Evolutionary conservation across 306 rosid genomes (phyloP).

Genomic region (Carpinus fangiana): DNA sequence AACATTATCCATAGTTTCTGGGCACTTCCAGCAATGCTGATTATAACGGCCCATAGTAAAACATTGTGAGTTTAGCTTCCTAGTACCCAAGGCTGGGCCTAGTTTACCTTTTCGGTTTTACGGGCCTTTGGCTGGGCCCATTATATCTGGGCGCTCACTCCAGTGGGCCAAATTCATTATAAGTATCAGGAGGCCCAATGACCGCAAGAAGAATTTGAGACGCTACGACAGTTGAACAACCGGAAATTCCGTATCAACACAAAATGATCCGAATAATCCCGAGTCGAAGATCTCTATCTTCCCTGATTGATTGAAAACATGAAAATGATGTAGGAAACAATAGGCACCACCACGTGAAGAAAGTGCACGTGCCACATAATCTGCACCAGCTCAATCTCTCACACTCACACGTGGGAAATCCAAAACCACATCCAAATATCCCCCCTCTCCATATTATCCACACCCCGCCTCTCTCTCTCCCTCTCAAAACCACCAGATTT

Average conservation of each 20-base stretch:
- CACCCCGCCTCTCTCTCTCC: constrained; percentile 22
- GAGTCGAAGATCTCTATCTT: background rate
- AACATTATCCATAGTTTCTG: no score
- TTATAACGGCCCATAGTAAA: no score
- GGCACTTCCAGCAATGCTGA: no score
- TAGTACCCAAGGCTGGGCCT: no score
- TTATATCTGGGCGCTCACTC: no score
- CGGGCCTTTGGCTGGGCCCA: no score
- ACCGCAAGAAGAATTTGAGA: no score
- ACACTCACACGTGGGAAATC: constrained; percentile 52
- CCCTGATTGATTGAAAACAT: background rate
- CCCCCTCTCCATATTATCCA: constrained; percentile 52
- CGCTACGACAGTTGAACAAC: background rate
- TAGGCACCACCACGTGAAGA: background rate
- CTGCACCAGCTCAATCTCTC: background rate
- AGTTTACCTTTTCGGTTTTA: no score
- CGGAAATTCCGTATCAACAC: background rate
- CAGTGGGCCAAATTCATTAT: no score
- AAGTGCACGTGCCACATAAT: constrained; percentile 4
- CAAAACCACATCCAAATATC: constrained; percentile 44
- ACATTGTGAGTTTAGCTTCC: no score
- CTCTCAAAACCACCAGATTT: constrained; percentile 51
- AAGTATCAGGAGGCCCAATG: no score
- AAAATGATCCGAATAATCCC: background rate
- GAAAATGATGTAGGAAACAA: constrained; percentile 15